A percentile compares a stretch with the other conserved stretches of the same genome.
Evolutionary conservation across 2,329 filamentous ascomycete genomes (phyloP).

Genomic region (Penicillium sp.): DNA sequence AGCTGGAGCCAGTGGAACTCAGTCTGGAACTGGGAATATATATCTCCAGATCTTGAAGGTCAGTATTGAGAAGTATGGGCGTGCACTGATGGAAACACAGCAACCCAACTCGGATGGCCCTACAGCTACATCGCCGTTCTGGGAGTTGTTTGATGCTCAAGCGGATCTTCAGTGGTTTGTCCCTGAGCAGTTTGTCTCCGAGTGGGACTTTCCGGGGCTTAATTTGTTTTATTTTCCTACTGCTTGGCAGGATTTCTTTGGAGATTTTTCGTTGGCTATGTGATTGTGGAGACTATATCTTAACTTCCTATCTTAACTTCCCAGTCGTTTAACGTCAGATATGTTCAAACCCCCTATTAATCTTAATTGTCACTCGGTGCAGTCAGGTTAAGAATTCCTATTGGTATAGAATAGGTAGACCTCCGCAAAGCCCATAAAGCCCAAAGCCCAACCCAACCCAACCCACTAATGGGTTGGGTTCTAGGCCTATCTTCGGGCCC

Average conservation of each 20-base stretch:
- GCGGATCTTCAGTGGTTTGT: slow-evolving; percentile 54
- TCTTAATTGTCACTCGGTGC: too few relatives aligned
- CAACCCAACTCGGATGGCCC: slow-evolving; percentile 15
- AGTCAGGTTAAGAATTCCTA: too few relatives aligned
- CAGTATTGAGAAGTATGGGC: slow-evolving; percentile 52
- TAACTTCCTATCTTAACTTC: too few relatives aligned
- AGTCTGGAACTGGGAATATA: slow-evolving; percentile 45
- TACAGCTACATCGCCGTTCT: slow-evolving; percentile 28
- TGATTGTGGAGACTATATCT: neutral
- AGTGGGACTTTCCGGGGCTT: slow-evolving; percentile 58
- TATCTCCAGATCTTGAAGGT: slow-evolving; percentile 51
- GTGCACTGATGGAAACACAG: slow-evolving; percentile 42
- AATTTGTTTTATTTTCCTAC: slow-evolving; percentile 52
- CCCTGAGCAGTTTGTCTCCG: slow-evolving; percentile 56
- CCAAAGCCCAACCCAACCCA: too few relatives aligned
- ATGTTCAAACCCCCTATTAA: neutral
- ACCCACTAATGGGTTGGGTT: too few relatives aligned
- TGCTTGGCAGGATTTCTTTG: slow-evolving; percentile 50
- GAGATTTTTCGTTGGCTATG: slow-evolving; percentile 37
- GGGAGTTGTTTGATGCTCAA: slow-evolving; percentile 41
- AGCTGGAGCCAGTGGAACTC: slow-evolving; percentile 30
- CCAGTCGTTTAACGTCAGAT: neutral
- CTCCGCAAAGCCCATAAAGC: too few relatives aligned
- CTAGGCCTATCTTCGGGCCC: too few relatives aligned
- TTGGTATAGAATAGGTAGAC: too few relatives aligned